A percentile compares a stretch with the other conserved stretches of the same genome.
Evolutionary conservation across 2,329 filamentous ascomycete genomes (phyloP).

Genomic region (Colletotrichum musae): DNA sequence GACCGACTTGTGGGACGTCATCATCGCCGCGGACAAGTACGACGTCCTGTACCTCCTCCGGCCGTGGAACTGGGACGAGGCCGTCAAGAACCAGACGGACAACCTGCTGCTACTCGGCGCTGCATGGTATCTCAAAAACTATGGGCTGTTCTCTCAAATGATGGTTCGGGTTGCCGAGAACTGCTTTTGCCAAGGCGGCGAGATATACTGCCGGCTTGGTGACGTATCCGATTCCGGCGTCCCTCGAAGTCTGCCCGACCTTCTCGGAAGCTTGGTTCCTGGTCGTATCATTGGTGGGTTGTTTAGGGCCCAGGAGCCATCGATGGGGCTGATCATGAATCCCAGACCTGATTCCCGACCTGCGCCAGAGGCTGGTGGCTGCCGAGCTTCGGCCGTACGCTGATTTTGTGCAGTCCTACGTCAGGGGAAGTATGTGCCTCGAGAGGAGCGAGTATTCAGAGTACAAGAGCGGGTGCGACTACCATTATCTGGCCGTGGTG

Average conservation of each 20-base stretch:
- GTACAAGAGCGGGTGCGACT: background rate
- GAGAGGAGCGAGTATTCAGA: too few species aligned
- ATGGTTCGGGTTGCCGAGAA: background rate
- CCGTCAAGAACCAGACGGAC: conserved; percentile 29
- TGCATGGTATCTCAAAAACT: conserved; percentile 49
- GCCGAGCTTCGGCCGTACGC: too few species aligned
- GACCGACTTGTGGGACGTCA: conserved; percentile 45
- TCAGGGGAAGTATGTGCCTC: too few species aligned
- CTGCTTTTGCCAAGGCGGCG: background rate
- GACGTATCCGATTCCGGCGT: background rate
- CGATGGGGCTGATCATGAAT: background rate
- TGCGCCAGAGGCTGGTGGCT: too few species aligned
- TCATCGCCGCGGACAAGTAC: conserved; percentile 50
- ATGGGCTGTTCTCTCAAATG: background rate
- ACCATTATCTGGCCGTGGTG: background rate
- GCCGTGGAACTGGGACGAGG: conserved; percentile 45
- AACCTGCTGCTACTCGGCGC: conserved; percentile 47
- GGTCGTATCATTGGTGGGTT: background rate
- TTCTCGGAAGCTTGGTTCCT: background rate
- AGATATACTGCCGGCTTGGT: background rate
- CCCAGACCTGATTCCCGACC: background rate
- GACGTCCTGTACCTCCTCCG: conserved; percentile 43
- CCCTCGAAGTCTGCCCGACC: background rate
- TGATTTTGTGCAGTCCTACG: too few species aligned
- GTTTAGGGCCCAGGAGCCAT: too few species aligned